Conservation (phyloP, 371 early-diverging fungal species). For the Apophysomyces ossiformis region DNA sequence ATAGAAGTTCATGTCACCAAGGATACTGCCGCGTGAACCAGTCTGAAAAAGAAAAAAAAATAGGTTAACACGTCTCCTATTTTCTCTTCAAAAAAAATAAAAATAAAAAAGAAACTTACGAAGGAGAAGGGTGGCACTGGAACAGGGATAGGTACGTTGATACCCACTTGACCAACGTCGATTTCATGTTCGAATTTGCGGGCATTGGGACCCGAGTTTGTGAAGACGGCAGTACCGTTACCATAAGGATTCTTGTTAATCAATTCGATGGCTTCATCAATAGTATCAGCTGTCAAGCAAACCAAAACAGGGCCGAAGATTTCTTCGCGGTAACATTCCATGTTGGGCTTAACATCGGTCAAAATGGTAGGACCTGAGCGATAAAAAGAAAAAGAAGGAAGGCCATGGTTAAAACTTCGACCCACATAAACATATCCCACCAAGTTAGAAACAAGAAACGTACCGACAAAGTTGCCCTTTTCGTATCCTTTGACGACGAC, state of each 20-base stretch:
- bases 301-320: constrained; percentile 97
- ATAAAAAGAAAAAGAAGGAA: constrained; percentile 4
- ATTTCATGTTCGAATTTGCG: constrained; percentile 90
- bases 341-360: constrained; percentile 76
- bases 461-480: constrained; percentile 91
- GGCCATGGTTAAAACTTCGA: neutral
- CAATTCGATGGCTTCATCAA: constrained; percentile 93
- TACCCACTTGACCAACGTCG: constrained; percentile 93
- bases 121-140: constrained; percentile 98
- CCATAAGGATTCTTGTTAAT: constrained; percentile 94
- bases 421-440: no score
- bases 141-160: constrained; percentile 96
- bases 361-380: constrained; percentile 87
- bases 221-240: constrained; percentile 96
- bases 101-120: constrained; percentile 31
- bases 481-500: constrained; percentile 72
- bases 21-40: constrained; percentile 92
- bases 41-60: constrained; percentile 49
- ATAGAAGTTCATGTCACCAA: constrained; percentile 97
- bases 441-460: neutral
- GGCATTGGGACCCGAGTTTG: constrained; percentile 89
- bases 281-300: constrained; percentile 80
- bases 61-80: neutral
- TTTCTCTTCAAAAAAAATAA: neutral
- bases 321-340: constrained; percentile 95